Evolutionary conservation across 2,329 filamentous ascomycete genomes (phyloP).

Genomic region (Aureobasidium sp.): DNA sequence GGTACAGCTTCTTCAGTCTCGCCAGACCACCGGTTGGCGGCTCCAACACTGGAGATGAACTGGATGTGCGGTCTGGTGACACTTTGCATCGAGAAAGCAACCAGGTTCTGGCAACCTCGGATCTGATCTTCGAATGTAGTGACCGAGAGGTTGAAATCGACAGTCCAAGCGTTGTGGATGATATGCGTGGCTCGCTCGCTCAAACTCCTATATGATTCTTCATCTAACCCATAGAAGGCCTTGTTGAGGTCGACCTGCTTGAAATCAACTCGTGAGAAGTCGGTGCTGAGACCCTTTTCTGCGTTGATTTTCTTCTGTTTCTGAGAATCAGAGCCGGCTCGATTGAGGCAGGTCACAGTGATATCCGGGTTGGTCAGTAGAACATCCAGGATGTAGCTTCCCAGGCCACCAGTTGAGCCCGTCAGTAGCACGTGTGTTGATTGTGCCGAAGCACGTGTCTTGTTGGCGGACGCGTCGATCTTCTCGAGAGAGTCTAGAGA

Average conservation of each 20-base stretch:
- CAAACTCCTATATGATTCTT: not conserved
- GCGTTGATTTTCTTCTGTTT: not conserved
- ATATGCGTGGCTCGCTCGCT: not conserved
- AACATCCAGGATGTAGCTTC: not conserved
- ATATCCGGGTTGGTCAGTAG: not conserved
- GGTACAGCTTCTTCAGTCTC: not conserved
- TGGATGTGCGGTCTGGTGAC: not conserved
- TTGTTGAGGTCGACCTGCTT: not conserved
- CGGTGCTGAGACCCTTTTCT: not conserved
- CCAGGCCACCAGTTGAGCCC: not conserved
- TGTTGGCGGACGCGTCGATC: not conserved
- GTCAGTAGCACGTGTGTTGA: not conserved
- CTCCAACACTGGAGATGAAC: not conserved
- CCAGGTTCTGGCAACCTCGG: not conserved
- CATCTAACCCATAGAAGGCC: not conserved
- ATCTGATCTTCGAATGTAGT: not conserved
- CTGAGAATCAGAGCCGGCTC: not conserved
- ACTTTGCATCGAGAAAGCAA: not conserved
- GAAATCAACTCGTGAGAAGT: not conserved
- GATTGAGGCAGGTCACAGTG: not conserved
- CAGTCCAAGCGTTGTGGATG: not conserved
- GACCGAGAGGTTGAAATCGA: not conserved
- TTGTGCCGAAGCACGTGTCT: not conserved
- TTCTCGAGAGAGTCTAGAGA: not conserved
- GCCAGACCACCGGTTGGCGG: not conserved